Percentiles rank a stretch among this genome's conserved stretches.
These are phyloP conservation scores for Fusarium vanettenii DNA, from an alignment of 2,329 filamentous ascomycete genomes.

Conservation along the genomic window DNA sequence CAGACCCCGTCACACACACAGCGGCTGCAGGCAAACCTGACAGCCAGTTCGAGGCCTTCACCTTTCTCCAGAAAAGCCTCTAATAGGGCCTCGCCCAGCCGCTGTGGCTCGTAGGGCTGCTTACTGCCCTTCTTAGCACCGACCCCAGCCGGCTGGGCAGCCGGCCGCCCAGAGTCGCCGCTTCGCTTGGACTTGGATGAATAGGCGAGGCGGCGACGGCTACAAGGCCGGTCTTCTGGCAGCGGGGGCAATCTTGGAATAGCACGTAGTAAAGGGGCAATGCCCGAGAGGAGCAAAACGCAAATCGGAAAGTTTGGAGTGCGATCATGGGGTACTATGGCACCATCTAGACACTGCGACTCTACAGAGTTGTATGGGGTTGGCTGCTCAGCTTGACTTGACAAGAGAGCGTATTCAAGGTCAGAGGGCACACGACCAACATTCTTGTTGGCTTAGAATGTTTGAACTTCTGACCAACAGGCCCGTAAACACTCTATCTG, in stretches of 20 bases:
- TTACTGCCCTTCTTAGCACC: conserved; percentile 2
- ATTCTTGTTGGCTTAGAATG: neutral
- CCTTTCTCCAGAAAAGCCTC: neutral
- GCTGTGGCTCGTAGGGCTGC: conserved; percentile 40
- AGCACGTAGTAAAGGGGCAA: neutral
- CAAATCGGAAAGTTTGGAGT: conserved; percentile 23
- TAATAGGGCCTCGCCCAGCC: conserved; percentile 9
- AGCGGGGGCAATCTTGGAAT: conserved; percentile 11
- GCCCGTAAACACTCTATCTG: conserved; percentile 4
- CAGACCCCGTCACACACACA: neutral
- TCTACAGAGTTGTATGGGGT: neutral
- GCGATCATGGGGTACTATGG: conserved; percentile 25
- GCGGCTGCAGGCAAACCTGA: neutral
- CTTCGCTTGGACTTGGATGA: conserved; percentile 25
- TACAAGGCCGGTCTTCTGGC: neutral
- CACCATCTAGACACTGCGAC: conserved; percentile 24
- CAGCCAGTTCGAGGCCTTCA: neutral
- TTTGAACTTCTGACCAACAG: neutral
- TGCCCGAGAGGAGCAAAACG: neutral
- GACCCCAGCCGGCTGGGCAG: neutral
- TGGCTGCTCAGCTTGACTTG: neutral
- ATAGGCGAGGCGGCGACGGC: conserved; percentile 33
- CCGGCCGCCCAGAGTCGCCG: neutral
- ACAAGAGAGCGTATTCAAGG: neutral
- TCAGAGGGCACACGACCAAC: neutral